Base-by-base conservation (phyloP, 805 yeast species). In the Metschnikowia corniflorae region DNA sequence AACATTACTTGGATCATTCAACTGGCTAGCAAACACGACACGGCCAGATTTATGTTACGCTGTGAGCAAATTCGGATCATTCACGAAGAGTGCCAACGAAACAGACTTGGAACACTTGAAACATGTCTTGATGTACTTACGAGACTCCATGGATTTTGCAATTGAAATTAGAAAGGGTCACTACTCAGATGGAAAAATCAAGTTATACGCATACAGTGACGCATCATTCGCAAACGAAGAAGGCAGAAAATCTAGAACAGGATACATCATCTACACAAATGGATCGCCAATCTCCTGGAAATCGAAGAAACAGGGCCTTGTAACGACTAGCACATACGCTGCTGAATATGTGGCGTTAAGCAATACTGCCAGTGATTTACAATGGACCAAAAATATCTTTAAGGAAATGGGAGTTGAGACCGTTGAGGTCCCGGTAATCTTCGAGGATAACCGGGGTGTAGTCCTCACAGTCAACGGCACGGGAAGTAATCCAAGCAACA, bases 401-500 rank as follows among this genome's bases (percentile, higher is more conserved):
- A 6, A 16, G 3, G 38, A 39, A 12, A 9, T 30, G 7, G 35
- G 35, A 16, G 15, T 38, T 4, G 23, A 29, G 16, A 21, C 31
- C 7, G 13, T 22, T n/a, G 31, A 29, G 8, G 25, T 18, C 3
- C 32, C 35, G 3, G 21, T 26, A 18, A 23, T 39, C 16, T 18
- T 39, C 16, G 38, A 33, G 15, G 42, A 33, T 29, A 39, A 39
- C 20, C n/a, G 13, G 13, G 42, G 42, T 12, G 35, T 38, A 13
- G 34, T 38, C 5, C 14, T 23, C 9, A 33, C 22, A 15, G 35
- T 39, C 22, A 39, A 26, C 13, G 39, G 34, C 6, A 30, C 39
- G 10, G 39, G 31, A 9, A 35, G 22, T 20, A 29, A 20, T n/a
- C 9, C 7, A 7, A 7, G 10, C 23, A 20, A 20, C 18, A 35